A percentile compares a stretch with the other conserved stretches of the same genome.
These are phyloP conservation scores for Chrysanthemum makinoi DNA, from an alignment of 129 eudicot genomes.

Conservation along the genomic window DNA sequence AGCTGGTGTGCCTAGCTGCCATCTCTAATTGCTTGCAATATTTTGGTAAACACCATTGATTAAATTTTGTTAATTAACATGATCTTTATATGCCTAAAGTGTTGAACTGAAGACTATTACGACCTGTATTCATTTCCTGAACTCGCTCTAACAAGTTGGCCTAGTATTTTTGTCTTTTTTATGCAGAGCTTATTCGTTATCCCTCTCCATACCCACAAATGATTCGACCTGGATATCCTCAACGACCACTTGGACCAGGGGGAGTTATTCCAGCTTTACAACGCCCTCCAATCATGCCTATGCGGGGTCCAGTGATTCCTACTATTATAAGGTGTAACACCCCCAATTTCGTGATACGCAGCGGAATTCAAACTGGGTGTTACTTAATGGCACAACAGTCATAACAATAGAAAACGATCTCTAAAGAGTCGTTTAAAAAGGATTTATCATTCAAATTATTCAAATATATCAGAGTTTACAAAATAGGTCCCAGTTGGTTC, in stretches of 20 bases:
- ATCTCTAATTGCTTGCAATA: slow-evolving; percentile 61
- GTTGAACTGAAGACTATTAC: not conserved
- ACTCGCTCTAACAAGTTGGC: slow-evolving; percentile 38
- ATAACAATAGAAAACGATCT: no score
- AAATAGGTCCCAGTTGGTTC: no score
- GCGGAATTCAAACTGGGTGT: no score
- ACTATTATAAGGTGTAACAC: slow-evolving; percentile 64
- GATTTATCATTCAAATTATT: no score
- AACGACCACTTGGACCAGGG: slow-evolving; percentile 53
- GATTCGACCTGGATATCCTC: slow-evolving; percentile 74
- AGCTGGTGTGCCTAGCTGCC: slow-evolving; percentile 88
- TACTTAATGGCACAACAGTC: no score
- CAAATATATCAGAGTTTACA: no score
- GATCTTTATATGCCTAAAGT: not conserved
- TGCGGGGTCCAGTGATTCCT: slow-evolving; percentile 69
- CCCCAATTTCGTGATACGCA: no score
- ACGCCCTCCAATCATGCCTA: slow-evolving; percentile 68
- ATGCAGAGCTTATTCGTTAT: slow-evolving; percentile 83
- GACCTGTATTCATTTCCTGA: not conserved
- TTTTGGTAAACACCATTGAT: slow-evolving; percentile 49
- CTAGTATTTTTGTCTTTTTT: slow-evolving; percentile 55
- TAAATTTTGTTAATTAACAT: no score
- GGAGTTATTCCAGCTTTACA: slow-evolving; percentile 62
- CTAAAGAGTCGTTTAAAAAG: no score
- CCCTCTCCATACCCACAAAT: slow-evolving; percentile 65